Evolutionary conservation across 805 yeast species (phyloP), one percentile per base, ranked within the genome.

Genomic region (Candida morakotiae): DNA sequence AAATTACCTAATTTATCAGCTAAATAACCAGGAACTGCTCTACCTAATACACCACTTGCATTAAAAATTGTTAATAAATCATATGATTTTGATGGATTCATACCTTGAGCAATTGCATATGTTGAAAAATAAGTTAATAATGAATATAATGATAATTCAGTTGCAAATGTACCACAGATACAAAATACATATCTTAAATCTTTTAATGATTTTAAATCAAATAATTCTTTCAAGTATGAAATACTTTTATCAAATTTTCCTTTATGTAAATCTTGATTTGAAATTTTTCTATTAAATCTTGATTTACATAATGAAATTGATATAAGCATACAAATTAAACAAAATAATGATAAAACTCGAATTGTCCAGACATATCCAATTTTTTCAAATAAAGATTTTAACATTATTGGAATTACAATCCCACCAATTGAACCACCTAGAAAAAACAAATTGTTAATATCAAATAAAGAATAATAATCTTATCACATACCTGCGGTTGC

Each of bases 311-410:
- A 44, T 5, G 47, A 18, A 1, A 59, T 53, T 6, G 65, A 47
- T 14, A 45, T 21, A 5, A 41, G 11, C 55, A 52, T 52, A 17
- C 58, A 53, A 5, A 49, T 58, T 5, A 58, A 47, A 33, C 61
- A 49, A n/a, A 57, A 44, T 34, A 62, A 62, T 6, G 58, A 69
- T 33, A 79, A 52, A 5, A 71, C 62, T 25, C 86, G 37, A 15
- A 78, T 69, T 1, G 84, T 69, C 83, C 85, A 80, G 1, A 62
- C 69, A 51, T 66, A 81, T 2, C 87, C 85, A n/a, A 73, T 54
- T 10, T 53, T 50, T 1, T 60, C 51, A 43, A 73, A 72, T 35
- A 77, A 51, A 9, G 63, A 51, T 39, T 71, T 59, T 41, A 79
- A 55, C 53, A 76, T 56, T 26, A 80, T 55, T 1, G 87, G 85